phyloP scores from a whole-genome alignment of 1,284 basidiomycete species.

The Ceratobasidium sp. region DNA sequence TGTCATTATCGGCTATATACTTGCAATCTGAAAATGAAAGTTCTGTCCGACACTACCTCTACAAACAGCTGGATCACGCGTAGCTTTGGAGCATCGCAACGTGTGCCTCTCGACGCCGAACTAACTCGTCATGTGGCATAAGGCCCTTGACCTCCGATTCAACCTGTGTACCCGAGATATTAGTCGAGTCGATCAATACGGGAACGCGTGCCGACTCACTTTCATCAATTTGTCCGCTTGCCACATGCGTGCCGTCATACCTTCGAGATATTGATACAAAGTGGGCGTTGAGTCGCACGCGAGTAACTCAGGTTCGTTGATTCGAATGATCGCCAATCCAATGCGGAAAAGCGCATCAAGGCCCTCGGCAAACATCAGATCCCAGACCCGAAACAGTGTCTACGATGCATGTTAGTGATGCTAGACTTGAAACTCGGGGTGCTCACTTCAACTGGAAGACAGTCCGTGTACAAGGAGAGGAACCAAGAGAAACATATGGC shows the following conservation, averaged over 20 bases:
- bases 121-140: conserved; percentile 72
- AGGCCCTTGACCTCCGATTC: conserved; percentile 73
- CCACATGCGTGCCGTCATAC: conserved; percentile 90
- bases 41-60: not conserved
- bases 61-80: not conserved
- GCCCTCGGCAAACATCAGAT: conserved; percentile 94
- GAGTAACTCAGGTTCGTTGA: conserved; percentile 83
- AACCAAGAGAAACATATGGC: conserved; percentile 99
- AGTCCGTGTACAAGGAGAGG: conserved; percentile 94
- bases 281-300: conserved; percentile 82
- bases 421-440: not conserved
- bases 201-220: conserved; percentile 56
- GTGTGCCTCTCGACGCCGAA: conserved; percentile 66
- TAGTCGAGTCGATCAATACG: not conserved
- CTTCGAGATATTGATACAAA: conserved; percentile 85
- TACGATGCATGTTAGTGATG: conserved; percentile 46
- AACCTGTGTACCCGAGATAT: conserved; percentile 53
- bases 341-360: conserved; percentile 91
- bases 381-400: conserved; percentile 92
- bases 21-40: not conserved
- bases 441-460: conserved; percentile 89
- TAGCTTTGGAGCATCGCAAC: conserved; percentile 47
- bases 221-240: conserved; percentile 88
- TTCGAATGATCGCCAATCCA: conserved; percentile 84
- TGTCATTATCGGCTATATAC: conserved; percentile 29